phyloP scores from a whole-genome alignment of 352 stramenopile genomes.

The Pythium aphanidermatum region DNA sequence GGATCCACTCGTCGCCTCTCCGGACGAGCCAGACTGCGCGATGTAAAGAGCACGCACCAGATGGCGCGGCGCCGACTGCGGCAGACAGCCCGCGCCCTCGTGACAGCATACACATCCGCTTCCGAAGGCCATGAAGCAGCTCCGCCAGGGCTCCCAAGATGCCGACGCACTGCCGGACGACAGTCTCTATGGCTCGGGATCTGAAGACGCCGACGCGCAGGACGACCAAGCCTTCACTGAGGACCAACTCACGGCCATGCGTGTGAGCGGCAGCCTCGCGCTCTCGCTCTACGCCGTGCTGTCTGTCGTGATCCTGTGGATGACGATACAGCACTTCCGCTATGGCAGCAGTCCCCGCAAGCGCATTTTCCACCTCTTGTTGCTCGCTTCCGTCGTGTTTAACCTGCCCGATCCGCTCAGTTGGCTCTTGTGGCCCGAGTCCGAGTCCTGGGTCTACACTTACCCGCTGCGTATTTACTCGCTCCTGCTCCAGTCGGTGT shows the following conservation, averaged over 20 bases:
- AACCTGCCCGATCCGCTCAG: conserved; percentile 56
- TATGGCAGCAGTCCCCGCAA: conserved; percentile 46
- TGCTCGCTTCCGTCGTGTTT: conserved; percentile 57
- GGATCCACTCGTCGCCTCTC: conserved; percentile 5
- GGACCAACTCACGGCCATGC: conserved; percentile 39
- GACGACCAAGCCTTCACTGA: conserved; percentile 11
- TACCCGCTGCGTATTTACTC: conserved; percentile 64
- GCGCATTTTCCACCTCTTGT: conserved; percentile 64
- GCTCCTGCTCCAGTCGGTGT: conserved; percentile 64
- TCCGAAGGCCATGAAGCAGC: too few relatives aligned
- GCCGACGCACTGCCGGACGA: too few relatives aligned
- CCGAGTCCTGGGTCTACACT: conserved; percentile 52
- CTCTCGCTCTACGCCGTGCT: conserved; percentile 61
- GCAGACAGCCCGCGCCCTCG: too few relatives aligned
- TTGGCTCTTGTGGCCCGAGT: conserved; percentile 56
- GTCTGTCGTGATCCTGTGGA: conserved; percentile 51
- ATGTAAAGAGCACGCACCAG: too few relatives aligned
- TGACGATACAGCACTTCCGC: conserved; percentile 53
- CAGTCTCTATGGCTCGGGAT: too few relatives aligned
- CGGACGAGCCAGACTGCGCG: too few relatives aligned
- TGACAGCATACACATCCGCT: too few relatives aligned
- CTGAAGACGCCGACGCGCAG: background rate
- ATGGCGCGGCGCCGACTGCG: too few relatives aligned
- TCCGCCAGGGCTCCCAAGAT: too few relatives aligned
- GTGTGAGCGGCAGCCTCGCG: conserved; percentile 51